Evolutionary conservation across 768 basidiomycete genomes (phyloP).

Genomic region (Pleurotus platypus): DNA sequence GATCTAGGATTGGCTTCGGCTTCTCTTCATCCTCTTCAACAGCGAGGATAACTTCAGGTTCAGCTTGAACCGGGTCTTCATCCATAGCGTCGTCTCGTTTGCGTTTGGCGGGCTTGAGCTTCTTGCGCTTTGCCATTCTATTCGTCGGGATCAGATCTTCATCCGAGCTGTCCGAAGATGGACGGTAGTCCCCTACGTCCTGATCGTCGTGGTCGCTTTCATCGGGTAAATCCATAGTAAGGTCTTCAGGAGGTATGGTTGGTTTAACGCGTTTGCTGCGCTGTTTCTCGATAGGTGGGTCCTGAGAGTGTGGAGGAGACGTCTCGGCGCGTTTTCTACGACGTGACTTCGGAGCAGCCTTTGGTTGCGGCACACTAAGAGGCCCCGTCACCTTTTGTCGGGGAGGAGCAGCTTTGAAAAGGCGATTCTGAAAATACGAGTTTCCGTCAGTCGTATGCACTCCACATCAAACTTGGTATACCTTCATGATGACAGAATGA

Average conservation of each 20-base stretch:
- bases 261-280: constrained; percentile 1
- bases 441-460: neutral
- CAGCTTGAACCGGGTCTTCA: constrained; percentile 25
- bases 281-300: neutral
- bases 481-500: constrained; percentile 82
- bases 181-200: neutral
- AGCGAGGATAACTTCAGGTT: constrained; percentile 27
- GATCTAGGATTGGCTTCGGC: constrained; percentile 63
- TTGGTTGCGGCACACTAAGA: neutral
- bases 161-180: constrained; percentile 3
- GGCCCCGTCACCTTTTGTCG: constrained; percentile 14
- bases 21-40: constrained; percentile 69
- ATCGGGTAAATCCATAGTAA: constrained; percentile 20
- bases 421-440: constrained; percentile 20
- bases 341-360: constrained; percentile 8
- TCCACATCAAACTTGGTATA: constrained; percentile 21
- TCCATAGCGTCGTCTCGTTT: constrained; percentile 3
- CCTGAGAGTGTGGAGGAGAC: neutral
- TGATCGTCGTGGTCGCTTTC: constrained; percentile 21
- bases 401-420: constrained; percentile 29
- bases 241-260: constrained; percentile 24
- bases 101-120: neutral
- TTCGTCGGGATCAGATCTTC: constrained; percentile 11
- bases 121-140: constrained; percentile 14
- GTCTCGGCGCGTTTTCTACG: constrained; percentile 14